Evolutionary conservation across 1,139 yeast genomes (phyloP).

Genomic region (Chernovozyma aurita): DNA sequence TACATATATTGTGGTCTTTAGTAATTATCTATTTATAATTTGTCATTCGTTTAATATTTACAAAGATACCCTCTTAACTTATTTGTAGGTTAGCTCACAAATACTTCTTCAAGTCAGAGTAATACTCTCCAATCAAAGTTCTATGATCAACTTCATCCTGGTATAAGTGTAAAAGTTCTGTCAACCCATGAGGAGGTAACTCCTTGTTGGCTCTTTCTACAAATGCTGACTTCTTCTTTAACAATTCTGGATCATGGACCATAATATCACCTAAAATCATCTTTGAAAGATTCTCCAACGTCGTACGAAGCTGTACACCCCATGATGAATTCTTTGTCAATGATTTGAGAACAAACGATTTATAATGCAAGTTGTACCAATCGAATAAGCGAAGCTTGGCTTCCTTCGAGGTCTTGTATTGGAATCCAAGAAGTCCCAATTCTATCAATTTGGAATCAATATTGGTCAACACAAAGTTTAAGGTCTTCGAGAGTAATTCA

Average conservation of each 20-base stretch:
- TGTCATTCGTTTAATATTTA: too few species aligned
- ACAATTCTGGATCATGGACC: conserved; percentile 29
- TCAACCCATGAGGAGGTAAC: conserved; percentile 6
- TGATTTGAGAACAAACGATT: conserved; percentile 45
- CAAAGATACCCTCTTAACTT: neutral
- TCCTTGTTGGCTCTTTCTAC: conserved; percentile 21
- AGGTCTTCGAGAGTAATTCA: conserved; percentile 46
- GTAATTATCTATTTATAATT: too few species aligned
- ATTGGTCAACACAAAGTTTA: conserved; percentile 53
- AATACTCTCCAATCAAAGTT: neutral
- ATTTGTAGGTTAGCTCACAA: neutral
- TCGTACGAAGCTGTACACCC: conserved; percentile 34
- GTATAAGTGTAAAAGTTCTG: conserved; percentile 2
- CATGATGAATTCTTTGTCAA: conserved; percentile 41
- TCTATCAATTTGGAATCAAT: conserved; percentile 53
- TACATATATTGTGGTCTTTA: too few species aligned
- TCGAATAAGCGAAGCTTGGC: conserved; percentile 36
- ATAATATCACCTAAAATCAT: conserved; percentile 40
- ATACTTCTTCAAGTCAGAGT: conserved; percentile 1
- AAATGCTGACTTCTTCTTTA: conserved; percentile 20
- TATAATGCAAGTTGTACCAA: conserved; percentile 53
- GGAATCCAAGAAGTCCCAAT: conserved; percentile 49
- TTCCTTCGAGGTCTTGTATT: conserved; percentile 16
- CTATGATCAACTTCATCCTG: conserved; percentile 2
- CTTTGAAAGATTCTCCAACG: conserved; percentile 37